A percentile compares a stretch with the other conserved stretches of the same genome.
These are phyloP conservation scores for Kurtzmaniella natalensis DNA, from an alignment of 1,139 yeast genomes.

Conservation along the genomic window DNA sequence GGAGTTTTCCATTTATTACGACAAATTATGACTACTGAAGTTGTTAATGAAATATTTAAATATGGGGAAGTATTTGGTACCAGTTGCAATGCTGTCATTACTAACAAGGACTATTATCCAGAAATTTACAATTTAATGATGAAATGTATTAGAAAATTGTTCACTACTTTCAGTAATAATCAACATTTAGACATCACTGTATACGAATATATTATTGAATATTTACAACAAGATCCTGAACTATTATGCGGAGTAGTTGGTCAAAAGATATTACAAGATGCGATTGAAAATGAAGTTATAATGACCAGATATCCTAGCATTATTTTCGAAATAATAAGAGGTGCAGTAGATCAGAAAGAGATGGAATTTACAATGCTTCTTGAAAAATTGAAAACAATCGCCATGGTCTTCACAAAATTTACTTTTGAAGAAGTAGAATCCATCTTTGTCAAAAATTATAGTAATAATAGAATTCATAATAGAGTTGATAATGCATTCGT, in stretches of 20 bases:
- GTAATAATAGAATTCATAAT: too few relatives aligned
- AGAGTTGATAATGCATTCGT: constrained; percentile 14
- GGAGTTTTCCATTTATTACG: constrained; percentile 31
- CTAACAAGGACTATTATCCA: constrained; percentile 33
- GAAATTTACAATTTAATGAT: constrained; percentile 26
- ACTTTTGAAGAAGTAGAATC: constrained; percentile 3
- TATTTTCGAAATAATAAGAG: not conserved
- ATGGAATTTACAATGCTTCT: constrained; percentile 13
- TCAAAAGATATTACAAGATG: not conserved
- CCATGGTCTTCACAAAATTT: constrained; percentile 16
- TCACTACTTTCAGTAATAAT: constrained; percentile 12
- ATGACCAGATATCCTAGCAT: not conserved
- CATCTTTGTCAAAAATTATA: constrained; percentile 9
- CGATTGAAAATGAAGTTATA: not conserved
- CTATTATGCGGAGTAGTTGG: constrained; percentile 1
- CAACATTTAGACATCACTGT: constrained; percentile 7
- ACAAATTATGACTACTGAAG: constrained; percentile 20
- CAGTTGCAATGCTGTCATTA: constrained; percentile 25
- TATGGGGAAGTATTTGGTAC: constrained; percentile 9
- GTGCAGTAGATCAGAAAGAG: not conserved
- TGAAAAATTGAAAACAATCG: constrained; percentile 29
- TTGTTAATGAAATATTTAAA: constrained; percentile 13
- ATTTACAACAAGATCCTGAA: not conserved
- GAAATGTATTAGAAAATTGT: constrained; percentile 29
- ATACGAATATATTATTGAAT: constrained; percentile 3